Evolutionary conservation across 495 filamentous ascomycete species (phyloP).

Genomic region (Hypoxylon lenormandii): DNA sequence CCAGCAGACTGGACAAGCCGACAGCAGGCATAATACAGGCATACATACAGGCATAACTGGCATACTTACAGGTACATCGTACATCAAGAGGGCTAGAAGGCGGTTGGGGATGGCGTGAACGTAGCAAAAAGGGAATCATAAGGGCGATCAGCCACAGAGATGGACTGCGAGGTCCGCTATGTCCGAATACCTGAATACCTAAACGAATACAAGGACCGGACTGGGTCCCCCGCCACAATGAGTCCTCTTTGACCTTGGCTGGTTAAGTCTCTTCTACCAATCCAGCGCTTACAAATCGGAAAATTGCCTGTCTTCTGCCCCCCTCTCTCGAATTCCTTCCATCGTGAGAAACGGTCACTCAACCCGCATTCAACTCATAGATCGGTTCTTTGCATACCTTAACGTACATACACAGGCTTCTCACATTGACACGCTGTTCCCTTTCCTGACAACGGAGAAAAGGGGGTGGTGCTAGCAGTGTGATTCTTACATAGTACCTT

Average conservation of each 20-base stretch:
- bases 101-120: slow-evolving; percentile 39
- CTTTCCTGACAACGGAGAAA: slow-evolving; percentile 23
- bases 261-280: slow-evolving; percentile 3
- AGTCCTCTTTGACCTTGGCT: slow-evolving; percentile 23
- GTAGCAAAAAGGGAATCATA: slow-evolving; percentile 32
- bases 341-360: slow-evolving; percentile 35
- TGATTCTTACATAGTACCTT: slow-evolving; percentile 21
- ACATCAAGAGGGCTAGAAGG: no score
- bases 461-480: slow-evolving; percentile 39
- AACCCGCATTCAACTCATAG: slow-evolving; percentile 19
- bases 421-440: slow-evolving; percentile 35
- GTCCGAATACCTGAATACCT: slow-evolving; percentile 48
- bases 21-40: not conserved
- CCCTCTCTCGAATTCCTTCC: slow-evolving; percentile 49
- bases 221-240: slow-evolving; percentile 37
- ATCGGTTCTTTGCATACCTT: slow-evolving; percentile 31
- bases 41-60: not conserved
- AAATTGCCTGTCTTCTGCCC: slow-evolving; percentile 45
- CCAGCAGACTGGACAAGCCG: not conserved
- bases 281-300: slow-evolving; percentile 50
- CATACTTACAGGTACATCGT: no score
- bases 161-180: slow-evolving; percentile 37
- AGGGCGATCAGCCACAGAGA: slow-evolving; percentile 41
- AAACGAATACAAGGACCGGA: slow-evolving; percentile 11
- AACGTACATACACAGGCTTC: slow-evolving; percentile 27